phyloP scores from a whole-genome alignment of 805 yeast genomes.

The Kluyveromyces starmeri region DNA sequence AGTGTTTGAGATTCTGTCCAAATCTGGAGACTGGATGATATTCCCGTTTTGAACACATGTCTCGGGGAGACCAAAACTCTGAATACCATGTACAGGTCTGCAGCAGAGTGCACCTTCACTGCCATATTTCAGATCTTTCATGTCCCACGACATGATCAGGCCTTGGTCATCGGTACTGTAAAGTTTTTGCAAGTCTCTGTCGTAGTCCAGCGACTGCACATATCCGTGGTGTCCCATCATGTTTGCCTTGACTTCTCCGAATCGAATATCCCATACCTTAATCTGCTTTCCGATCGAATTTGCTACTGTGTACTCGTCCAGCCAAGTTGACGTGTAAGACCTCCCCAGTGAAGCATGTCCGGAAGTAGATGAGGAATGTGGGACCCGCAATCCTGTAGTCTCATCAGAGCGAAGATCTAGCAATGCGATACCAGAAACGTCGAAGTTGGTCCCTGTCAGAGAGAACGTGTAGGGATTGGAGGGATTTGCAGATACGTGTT shows the following conservation, averaged over 20 bases:
- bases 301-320: conserved; percentile 17
- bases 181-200: conserved; percentile 10
- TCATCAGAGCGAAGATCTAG: conserved; percentile 51
- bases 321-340: conserved; percentile 17
- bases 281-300: conserved; percentile 16
- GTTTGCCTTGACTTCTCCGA: conserved; percentile 14
- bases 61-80: conserved; percentile 6
- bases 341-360: conserved; percentile 5
- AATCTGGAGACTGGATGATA: conserved; percentile 13
- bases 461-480: conserved; percentile 39
- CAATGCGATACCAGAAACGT: conserved; percentile 65
- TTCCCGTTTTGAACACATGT: conserved; percentile 22
- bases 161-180: conserved; percentile 19
- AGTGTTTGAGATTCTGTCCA: background rate
- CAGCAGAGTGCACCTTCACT: conserved; percentile 3
- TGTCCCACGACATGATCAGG: conserved; percentile 21
- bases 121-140: conserved; percentile 9
- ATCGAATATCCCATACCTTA: conserved; percentile 22
- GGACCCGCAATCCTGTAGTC: conserved; percentile 16
- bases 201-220: conserved; percentile 13
- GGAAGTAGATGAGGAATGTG: conserved; percentile 10
- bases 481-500: conserved; percentile 25
- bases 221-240: conserved; percentile 19
- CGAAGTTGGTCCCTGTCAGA: conserved; percentile 48
- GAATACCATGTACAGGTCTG: conserved; percentile 3